Evolutionary conservation across 2,329 filamentous ascomycete genomes (phyloP).

Genomic region (Emergomyces pasteurianus): DNA sequence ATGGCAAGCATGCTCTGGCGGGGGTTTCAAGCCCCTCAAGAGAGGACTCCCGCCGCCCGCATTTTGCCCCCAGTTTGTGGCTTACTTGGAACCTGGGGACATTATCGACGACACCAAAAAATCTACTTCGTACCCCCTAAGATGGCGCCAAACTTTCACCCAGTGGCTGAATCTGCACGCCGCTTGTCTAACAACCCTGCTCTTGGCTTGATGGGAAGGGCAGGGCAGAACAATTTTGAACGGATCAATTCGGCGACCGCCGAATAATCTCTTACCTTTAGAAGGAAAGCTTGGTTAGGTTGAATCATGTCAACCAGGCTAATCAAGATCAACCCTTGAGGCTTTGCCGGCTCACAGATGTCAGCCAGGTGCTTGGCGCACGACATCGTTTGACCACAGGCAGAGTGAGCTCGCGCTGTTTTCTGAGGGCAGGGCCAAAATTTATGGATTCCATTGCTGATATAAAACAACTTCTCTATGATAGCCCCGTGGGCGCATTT

Average conservation of each 20-base stretch:
- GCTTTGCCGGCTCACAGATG: neutral
- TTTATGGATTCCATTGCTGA: too few relatives aligned
- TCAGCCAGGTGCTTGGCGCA: neutral
- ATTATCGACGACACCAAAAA: too few relatives aligned
- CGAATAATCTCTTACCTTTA: neutral
- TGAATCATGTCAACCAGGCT: neutral
- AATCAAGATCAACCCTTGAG: neutral
- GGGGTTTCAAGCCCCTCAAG: neutral
- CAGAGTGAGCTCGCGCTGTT: too few relatives aligned
- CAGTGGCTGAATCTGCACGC: too few relatives aligned
- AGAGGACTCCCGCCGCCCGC: neutral
- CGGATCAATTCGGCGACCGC: neutral
- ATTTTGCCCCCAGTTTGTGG: neutral
- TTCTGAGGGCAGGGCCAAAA: too few relatives aligned
- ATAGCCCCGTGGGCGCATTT: too few relatives aligned
- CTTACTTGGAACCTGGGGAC: neutral
- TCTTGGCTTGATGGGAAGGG: neutral
- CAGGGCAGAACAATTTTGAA: neutral
- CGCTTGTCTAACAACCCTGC: too few relatives aligned
- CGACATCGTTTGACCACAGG: neutral
- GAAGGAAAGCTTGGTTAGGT: neutral
- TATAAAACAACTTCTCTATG: too few relatives aligned
- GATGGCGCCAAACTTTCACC: too few relatives aligned
- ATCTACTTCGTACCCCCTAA: too few relatives aligned
- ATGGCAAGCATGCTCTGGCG: neutral